Conservation (phyloP, 352 stramenopile species). For the Thraustochytrium sp. region DNA sequence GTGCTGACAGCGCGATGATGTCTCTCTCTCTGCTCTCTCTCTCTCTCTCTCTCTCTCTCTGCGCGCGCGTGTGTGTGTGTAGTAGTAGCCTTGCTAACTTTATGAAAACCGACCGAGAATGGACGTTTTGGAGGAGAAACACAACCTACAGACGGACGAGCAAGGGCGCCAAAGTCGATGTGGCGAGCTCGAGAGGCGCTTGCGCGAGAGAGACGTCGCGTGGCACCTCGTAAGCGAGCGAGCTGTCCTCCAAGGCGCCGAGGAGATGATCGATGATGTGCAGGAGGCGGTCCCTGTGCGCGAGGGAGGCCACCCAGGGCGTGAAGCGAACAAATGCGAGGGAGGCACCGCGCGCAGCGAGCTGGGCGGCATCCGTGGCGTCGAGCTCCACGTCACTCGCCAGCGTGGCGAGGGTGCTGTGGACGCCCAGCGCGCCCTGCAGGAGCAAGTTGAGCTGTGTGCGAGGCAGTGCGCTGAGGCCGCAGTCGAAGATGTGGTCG, state of each 20-base stretch:
- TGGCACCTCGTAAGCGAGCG: not conserved
- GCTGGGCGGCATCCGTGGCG: not conserved
- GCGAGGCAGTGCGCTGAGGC: not conserved
- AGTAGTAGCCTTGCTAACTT: too few relatives aligned
- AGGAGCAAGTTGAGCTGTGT: not conserved
- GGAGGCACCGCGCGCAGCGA: slow-evolving; percentile 4
- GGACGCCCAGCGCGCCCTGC: not conserved
- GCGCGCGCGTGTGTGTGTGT: too few relatives aligned
- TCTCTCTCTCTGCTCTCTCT: too few relatives aligned
- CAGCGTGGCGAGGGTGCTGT: not conserved
- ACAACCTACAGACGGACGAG: too few relatives aligned
- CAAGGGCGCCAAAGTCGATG: too few relatives aligned
- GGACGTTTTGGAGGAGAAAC: too few relatives aligned
- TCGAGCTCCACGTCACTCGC: not conserved
- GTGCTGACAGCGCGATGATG: not conserved
- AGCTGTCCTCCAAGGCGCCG: not conserved
- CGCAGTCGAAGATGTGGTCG: slow-evolving; percentile 16
- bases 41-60: too few relatives aligned
- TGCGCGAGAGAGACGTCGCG: not conserved
- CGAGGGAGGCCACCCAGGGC: not conserved
- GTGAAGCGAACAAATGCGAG: not conserved
- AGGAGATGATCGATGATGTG: not conserved
- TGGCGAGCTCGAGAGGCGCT: too few relatives aligned
- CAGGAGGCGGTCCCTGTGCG: not conserved
- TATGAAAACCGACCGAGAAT: too few relatives aligned